Percentiles rank a stretch among this genome's conserved stretches.
Conservation (phyloP, 495 filamentous ascomycete genomes). For the Cryomyces minteri region DNA sequence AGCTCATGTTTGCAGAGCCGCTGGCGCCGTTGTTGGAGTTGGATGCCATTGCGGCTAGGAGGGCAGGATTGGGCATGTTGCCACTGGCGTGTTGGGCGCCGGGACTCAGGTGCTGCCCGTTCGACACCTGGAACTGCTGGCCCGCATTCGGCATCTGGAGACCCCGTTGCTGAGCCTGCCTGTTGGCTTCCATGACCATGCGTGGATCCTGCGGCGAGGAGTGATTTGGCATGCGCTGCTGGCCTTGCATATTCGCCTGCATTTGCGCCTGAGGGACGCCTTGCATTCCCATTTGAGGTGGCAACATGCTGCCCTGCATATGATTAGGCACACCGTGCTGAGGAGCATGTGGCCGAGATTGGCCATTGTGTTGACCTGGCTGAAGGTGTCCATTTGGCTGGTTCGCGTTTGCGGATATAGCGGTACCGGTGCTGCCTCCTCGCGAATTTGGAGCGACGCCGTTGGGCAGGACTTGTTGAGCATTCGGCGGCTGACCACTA, state of each 20-base stretch:
- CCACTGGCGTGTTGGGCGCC: slow-evolving; percentile 10
- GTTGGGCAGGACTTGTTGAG: background rate
- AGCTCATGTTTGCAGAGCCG: slow-evolving; percentile 8
- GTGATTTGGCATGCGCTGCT: slow-evolving; percentile 36
- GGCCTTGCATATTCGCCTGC: slow-evolving; percentile 38
- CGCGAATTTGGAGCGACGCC: slow-evolving; percentile 5
- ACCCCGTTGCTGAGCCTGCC: slow-evolving; percentile 8
- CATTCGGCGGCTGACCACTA: background rate
- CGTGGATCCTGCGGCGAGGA: slow-evolving; percentile 32
- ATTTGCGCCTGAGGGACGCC: slow-evolving; percentile 49
- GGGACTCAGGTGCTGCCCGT: slow-evolving; percentile 7
- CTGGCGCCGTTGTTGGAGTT: slow-evolving; percentile 8
- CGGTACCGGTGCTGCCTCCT: background rate
- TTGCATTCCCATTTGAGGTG: slow-evolving; percentile 29
- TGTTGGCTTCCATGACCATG: slow-evolving; percentile 13
- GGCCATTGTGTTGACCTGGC: slow-evolving; percentile 6
- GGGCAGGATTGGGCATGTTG: slow-evolving; percentile 12
- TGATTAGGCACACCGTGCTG: slow-evolving; percentile 6
- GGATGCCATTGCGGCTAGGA: slow-evolving; percentile 11
- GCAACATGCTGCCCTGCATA: slow-evolving; percentile 29
- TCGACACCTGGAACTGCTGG: slow-evolving; percentile 14
- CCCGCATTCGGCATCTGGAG: slow-evolving; percentile 2
- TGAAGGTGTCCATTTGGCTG: slow-evolving; percentile 6
- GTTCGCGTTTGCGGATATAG: slow-evolving; percentile 3
- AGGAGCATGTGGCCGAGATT: slow-evolving; percentile 5